Evolutionary conservation across 345 rosid species (phyloP).

Genomic region (Gossypium mustelinum): DNA sequence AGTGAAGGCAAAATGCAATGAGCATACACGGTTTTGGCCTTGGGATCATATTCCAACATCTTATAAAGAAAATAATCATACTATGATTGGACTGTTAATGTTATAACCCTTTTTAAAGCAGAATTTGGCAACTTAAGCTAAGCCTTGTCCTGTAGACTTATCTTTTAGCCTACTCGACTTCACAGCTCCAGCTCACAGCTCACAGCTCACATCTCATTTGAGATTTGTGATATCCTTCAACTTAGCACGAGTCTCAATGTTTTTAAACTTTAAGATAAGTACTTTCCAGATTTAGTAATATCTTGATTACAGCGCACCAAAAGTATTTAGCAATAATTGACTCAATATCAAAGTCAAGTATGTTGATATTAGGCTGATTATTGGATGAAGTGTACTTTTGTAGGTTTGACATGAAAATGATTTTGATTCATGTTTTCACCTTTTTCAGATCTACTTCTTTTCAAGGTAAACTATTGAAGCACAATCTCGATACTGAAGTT

Average conservation of each 20-base stretch:
- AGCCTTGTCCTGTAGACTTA: neutral
- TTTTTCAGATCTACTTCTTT: constrained; percentile 60
- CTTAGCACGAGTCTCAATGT: neutral
- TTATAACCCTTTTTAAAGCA: neutral
- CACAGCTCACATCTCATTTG: neutral
- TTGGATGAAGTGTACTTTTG: neutral
- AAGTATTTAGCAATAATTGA: neutral
- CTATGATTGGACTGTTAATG: neutral
- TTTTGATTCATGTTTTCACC: constrained; percentile 9
- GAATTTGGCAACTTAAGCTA: neutral
- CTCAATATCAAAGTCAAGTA: neutral
- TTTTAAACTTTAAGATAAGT: neutral
- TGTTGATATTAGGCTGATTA: neutral
- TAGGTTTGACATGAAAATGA: neutral
- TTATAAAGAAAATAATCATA: neutral
- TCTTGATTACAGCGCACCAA: neutral
- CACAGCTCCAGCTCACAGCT: neutral
- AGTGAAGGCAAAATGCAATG: neutral
- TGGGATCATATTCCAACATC: neutral
- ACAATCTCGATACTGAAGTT: constrained; percentile 85
- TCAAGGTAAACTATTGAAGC: constrained; percentile 75
- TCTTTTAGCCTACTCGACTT: neutral
- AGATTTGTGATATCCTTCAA: neutral
- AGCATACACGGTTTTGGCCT: neutral
- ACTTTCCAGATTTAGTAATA: neutral